These are phyloP conservation scores for Rhodotorula sp. DNA, from an alignment of 1,284 basidiomycete species.

Conservation along the genomic window DNA sequence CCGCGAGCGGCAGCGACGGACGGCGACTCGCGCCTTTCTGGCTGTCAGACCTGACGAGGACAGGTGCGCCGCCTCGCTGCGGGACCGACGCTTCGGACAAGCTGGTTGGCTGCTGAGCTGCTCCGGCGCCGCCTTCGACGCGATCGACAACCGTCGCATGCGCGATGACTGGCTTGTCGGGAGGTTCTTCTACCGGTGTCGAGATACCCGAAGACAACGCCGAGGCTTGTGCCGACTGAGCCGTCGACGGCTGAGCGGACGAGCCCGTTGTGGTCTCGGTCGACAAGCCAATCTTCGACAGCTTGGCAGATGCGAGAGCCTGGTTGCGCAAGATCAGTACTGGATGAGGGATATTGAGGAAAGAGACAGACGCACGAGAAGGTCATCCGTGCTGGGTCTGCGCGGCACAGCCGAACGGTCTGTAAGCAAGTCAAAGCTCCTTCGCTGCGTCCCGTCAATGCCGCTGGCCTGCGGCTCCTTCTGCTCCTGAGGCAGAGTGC, in stretches of 20 bases:
- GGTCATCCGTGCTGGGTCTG: conserved; percentile 33
- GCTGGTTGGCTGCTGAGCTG: background rate
- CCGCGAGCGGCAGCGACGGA: no score
- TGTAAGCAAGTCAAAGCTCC: conserved; percentile 32
- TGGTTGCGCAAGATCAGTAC: background rate
- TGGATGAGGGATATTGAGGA: background rate
- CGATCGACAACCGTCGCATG: conserved; percentile 7
- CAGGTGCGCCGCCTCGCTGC: conserved; percentile 1
- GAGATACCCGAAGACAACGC: conserved; percentile 5
- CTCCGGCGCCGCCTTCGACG: background rate
- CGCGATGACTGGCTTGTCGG: conserved; percentile 12
- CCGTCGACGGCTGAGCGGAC: background rate
- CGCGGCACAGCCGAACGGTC: conserved; percentile 11
- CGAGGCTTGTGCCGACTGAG: background rate
- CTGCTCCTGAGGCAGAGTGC: background rate
- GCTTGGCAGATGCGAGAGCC: conserved; percentile 28
- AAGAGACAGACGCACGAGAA: conserved; percentile 22
- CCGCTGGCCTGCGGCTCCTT: background rate
- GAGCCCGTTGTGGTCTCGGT: background rate
- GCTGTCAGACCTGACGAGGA: conserved; percentile 24
- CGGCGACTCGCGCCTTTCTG: background rate
- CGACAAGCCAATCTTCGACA: conserved; percentile 18
- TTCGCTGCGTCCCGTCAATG: background rate
- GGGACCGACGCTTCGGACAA: background rate
- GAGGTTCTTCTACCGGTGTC: conserved; percentile 1